phyloP scores from a whole-genome alignment of 306 rosid genomes.

The Nissolia schottii region DNA sequence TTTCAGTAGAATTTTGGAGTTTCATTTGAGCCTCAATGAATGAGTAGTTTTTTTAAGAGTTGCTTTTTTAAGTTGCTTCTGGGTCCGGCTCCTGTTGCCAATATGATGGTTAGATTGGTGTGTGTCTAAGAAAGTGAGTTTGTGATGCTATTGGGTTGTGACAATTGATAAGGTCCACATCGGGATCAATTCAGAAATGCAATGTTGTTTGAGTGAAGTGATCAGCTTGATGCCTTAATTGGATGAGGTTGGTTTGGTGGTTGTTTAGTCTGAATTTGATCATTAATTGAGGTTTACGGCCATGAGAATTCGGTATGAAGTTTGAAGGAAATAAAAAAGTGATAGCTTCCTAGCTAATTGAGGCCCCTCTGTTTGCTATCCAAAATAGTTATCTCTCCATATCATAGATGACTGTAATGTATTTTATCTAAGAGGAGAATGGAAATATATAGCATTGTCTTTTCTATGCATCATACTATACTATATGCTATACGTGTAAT shows the following conservation, averaged over 20 bases:
- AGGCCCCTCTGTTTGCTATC: not conserved
- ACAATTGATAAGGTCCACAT: not conserved
- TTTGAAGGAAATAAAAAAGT: not conserved
- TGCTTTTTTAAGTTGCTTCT: conserved; percentile 7
- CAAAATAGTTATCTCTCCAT: not conserved
- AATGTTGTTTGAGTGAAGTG: not conserved
- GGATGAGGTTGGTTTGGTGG: conserved; percentile 4
- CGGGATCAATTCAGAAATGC: not conserved
- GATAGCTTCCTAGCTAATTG: not conserved
- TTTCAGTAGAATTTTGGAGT: not conserved
- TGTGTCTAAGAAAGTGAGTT: not conserved
- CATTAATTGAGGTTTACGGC: not conserved
- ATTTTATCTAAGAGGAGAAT: not conserved
- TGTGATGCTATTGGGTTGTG: not conserved
- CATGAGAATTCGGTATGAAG: conserved; percentile 1
- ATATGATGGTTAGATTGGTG: not conserved
- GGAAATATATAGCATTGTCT: not conserved
- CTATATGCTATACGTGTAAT: not conserved
- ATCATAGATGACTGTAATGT: not conserved
- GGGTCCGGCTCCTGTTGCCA: not conserved
- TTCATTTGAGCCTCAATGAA: not conserved
- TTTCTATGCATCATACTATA: not conserved
- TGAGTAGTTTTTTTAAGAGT: no score
- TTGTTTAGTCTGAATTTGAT: not conserved
- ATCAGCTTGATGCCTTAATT: not conserved